These are phyloP conservation scores for Biscogniauxia marginata DNA, from an alignment of 2,329 filamentous ascomycete species.

Conservation along the genomic window DNA sequence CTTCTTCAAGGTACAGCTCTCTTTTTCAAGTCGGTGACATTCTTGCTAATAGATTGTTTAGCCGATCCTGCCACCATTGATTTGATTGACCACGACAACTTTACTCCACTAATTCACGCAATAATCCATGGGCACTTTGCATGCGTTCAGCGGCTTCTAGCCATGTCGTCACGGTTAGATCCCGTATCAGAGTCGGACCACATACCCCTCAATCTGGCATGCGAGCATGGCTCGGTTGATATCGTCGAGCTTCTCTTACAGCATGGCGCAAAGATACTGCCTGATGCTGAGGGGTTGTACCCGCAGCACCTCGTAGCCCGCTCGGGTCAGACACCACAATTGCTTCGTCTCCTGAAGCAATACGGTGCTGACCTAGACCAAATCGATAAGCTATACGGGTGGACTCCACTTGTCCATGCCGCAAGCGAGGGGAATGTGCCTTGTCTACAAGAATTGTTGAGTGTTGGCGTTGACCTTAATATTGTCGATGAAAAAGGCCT, in stretches of 20 bases:
- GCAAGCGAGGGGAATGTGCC: conserved; percentile 94
- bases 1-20: conserved; percentile 59
- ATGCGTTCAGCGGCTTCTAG: conserved; percentile 77
- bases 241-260: conserved; percentile 84
- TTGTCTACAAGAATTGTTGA: conserved; percentile 78
- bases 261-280: conserved; percentile 76
- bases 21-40: background rate
- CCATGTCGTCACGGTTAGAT: conserved; percentile 78
- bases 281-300: conserved; percentile 92
- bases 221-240: conserved; percentile 82
- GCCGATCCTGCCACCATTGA: conserved; percentile 75
- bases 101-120: conserved; percentile 90
- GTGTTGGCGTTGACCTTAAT: conserved; percentile 73
- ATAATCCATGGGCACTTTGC: conserved; percentile 84
- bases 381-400: conserved; percentile 92
- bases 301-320: conserved; percentile 96
- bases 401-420: conserved; percentile 95
- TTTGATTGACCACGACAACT: conserved; percentile 92
- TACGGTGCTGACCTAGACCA: conserved; percentile 91
- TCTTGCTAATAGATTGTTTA: conserved; percentile 28
- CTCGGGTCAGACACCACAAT: conserved; percentile 76
- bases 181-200: conserved; percentile 85
- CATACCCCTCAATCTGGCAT: conserved; percentile 90
- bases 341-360: conserved; percentile 76
- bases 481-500: conserved; percentile 89